A percentile compares a stretch with the other conserved stretches of the same genome.
Evolutionary conservation across 2,329 filamentous ascomycete genomes (phyloP).

Genomic region (Aquanectria penicillioides): DNA sequence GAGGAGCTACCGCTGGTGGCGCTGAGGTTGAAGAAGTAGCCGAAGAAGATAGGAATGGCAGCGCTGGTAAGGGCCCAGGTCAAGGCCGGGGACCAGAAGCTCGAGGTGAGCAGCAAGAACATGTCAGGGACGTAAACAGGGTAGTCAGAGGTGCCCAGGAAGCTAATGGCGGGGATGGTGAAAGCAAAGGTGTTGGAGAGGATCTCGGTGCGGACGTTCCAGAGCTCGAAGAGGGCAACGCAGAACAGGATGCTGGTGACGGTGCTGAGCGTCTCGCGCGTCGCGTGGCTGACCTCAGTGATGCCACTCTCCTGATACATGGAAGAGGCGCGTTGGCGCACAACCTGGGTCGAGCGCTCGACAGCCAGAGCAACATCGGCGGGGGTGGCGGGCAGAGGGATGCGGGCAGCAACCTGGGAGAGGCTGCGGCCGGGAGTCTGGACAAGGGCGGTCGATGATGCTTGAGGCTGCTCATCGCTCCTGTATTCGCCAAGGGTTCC

Average conservation of each 20-base stretch:
- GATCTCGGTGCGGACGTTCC: conserved; percentile 74
- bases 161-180: conserved; percentile 71
- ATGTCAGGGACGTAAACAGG: conserved; percentile 81
- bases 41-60: conserved; percentile 74
- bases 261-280: conserved; percentile 77
- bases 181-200: conserved; percentile 78
- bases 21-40: conserved; percentile 93
- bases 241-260: conserved; percentile 77
- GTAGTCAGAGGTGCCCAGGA: conserved; percentile 66
- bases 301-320: conserved; percentile 74
- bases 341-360: conserved; percentile 73
- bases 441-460: conserved; percentile 56
- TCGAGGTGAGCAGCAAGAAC: conserved; percentile 77
- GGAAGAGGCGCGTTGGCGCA: conserved; percentile 73
- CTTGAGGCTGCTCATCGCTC: conserved; percentile 45
- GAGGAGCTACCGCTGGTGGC: conserved; percentile 54
- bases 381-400: conserved; percentile 83
- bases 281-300: conserved; percentile 69
- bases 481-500: conserved; percentile 26
- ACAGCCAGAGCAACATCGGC: conserved; percentile 80
- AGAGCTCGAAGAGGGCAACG: conserved; percentile 75
- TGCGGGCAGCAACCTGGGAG: conserved; percentile 64
- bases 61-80: conserved; percentile 81
- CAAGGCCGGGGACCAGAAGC: conserved; percentile 85
- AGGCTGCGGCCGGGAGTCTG: conserved; percentile 63